Evolutionary conservation across 2,329 filamentous ascomycete genomes (phyloP).

Genomic region (Exophiala phaeomuriformis): DNA sequence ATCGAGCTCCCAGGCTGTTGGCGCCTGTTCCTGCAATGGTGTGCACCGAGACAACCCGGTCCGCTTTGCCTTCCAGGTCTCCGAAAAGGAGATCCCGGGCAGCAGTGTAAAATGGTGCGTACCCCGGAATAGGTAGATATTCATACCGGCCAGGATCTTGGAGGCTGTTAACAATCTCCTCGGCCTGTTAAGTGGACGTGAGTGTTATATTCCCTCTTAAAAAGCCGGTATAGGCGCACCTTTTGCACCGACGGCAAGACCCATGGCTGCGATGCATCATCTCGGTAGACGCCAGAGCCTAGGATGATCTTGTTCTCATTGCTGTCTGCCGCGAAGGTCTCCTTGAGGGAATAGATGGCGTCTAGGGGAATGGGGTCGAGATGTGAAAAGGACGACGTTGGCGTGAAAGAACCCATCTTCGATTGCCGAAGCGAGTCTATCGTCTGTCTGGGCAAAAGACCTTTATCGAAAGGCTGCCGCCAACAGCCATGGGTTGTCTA

Average conservation of each 20-base stretch:
- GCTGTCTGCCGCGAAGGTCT: constrained; percentile 24
- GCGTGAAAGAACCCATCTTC: too few species aligned
- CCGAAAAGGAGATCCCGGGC: constrained; percentile 80
- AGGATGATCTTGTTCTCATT: constrained; percentile 35
- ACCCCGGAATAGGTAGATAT: constrained; percentile 89
- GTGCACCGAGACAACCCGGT: not conserved
- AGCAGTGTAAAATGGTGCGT: constrained; percentile 72
- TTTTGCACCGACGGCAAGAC: constrained; percentile 33
- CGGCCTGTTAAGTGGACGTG: not conserved
- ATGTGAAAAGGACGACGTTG: too few species aligned
- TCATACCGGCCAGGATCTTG: constrained; percentile 77
- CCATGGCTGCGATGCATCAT: constrained; percentile 35
- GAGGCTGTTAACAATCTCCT: constrained; percentile 58
- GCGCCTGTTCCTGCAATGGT: not conserved
- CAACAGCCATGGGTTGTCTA: too few species aligned
- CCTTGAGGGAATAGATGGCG: constrained; percentile 3
- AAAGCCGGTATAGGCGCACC: constrained; percentile 45
- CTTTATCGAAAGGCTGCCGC: too few species aligned
- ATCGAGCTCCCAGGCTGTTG: not conserved
- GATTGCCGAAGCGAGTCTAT: too few species aligned
- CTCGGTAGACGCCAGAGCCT: constrained; percentile 36
- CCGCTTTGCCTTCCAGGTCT: constrained; percentile 33
- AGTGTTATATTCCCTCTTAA: not conserved
- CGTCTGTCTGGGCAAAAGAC: too few species aligned
- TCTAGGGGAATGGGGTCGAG: not conserved